Conservation (phyloP, 2,329 filamentous ascomycete genomes). For the Aspergillus sp. region DNA sequence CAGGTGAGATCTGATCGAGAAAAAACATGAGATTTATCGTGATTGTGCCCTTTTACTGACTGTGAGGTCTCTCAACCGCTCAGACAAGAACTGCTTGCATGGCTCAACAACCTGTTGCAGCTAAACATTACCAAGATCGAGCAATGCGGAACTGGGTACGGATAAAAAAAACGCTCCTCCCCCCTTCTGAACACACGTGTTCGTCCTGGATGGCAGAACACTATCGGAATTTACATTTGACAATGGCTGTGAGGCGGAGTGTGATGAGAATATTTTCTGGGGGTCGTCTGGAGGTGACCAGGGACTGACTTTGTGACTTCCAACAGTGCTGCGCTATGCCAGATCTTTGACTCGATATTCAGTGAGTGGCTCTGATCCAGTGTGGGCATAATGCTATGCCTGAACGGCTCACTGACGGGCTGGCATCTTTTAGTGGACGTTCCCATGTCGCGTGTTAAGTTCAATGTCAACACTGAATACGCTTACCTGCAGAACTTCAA, state of each 20-base stretch:
- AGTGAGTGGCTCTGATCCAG: conserved; percentile 40
- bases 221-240: not conserved
- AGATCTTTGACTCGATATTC: conserved; percentile 98
- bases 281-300: not conserved
- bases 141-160: conserved; percentile 96
- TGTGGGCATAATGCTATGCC: not conserved
- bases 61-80: conserved; percentile 8
- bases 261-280: not conserved
- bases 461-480: conserved; percentile 96
- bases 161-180: conserved; percentile 6
- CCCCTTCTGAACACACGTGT: conserved; percentile 2
- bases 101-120: conserved; percentile 96
- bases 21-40: conserved; percentile 1
- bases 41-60: conserved; percentile 6
- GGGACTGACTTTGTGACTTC: conserved; percentile 1
- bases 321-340: conserved; percentile 81
- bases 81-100: conserved; percentile 92
- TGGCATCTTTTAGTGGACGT: conserved; percentile 58
- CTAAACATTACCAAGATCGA: conserved; percentile 98
- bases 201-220: not conserved
- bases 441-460: conserved; percentile 93
- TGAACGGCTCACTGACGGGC: conserved; percentile 1
- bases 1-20: conserved; percentile 41
- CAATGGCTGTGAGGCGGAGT: not conserved
- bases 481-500: conserved; percentile 99